Conservation (phyloP, 2,329 filamentous ascomycete species). For the Sporothrix euskadiensis region DNA sequence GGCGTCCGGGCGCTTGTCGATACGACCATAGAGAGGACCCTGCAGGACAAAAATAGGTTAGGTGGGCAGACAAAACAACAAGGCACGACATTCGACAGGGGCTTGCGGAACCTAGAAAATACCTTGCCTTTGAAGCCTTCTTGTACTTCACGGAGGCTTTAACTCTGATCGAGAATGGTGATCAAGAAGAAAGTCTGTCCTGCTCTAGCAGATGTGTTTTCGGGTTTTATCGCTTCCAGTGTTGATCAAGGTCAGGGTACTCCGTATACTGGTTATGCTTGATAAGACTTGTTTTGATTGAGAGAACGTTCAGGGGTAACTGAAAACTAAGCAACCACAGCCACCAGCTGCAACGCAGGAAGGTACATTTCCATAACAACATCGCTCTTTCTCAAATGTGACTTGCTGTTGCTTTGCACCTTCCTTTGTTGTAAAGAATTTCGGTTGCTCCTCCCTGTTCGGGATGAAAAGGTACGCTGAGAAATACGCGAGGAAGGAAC, state of each 20-base stretch:
- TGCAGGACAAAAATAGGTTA: slow-evolving; percentile 22
- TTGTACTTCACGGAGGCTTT: background rate
- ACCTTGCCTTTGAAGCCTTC: background rate
- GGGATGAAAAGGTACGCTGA: background rate
- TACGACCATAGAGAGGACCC: slow-evolving; percentile 9
- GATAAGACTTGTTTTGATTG: background rate
- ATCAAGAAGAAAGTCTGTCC: background rate
- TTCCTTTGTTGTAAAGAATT: slow-evolving; percentile 23
- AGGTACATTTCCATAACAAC: background rate
- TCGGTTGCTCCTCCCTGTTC: slow-evolving; percentile 21
- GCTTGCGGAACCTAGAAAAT: background rate
- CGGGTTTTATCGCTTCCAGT: background rate
- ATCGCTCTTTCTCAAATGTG: slow-evolving; percentile 21
- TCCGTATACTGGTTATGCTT: background rate
- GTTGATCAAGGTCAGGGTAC: background rate
- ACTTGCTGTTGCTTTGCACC: slow-evolving; percentile 16
- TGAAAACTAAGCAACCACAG: background rate
- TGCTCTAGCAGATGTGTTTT: background rate
- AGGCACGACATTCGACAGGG: background rate
- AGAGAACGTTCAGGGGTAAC: background rate
- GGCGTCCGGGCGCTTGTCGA: background rate
- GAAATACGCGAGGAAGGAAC: slow-evolving; percentile 16
- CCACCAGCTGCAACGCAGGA: background rate
- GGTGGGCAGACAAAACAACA: background rate
- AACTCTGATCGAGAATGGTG: background rate